Evolutionary conservation across 768 basidiomycete species (phyloP).

Genomic region (Phaeotremella skinneri): DNA sequence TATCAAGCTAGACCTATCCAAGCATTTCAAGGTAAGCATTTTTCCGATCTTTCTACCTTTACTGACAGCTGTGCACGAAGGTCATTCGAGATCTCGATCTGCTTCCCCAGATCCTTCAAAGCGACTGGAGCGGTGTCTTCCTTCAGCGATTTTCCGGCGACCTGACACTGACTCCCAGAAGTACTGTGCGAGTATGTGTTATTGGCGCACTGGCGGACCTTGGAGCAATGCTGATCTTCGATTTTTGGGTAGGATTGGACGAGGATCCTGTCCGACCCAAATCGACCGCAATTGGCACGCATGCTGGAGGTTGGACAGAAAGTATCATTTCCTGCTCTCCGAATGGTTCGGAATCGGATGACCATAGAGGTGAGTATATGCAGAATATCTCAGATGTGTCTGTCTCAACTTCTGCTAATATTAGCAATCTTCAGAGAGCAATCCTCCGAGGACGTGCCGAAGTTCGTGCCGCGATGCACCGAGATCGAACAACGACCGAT

Average conservation of each 20-base stretch:
- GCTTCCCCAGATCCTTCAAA: constrained; percentile 85
- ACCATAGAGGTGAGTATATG: constrained; percentile 44
- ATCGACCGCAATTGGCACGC: constrained; percentile 70
- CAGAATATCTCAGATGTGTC: too few relatives aligned
- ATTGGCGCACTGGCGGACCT: constrained; percentile 10
- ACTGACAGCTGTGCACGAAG: constrained; percentile 47
- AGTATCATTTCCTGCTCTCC: constrained; percentile 96
- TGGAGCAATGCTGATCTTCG: constrained; percentile 7
- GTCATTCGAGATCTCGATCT: constrained; percentile 95
- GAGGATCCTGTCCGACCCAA: constrained; percentile 77
- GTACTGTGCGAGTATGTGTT: constrained; percentile 64
- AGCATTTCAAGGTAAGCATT: constrained; percentile 76
- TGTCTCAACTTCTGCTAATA: neutral
- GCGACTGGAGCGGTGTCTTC: constrained; percentile 96
- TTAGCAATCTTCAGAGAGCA: constrained; percentile 61
- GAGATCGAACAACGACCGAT: constrained; percentile 50
- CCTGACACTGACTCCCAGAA: constrained; percentile 57
- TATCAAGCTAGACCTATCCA: constrained; percentile 90
- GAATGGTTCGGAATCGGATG: constrained; percentile 87
- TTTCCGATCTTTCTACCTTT: neutral
- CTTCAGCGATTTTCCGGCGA: constrained; percentile 77
- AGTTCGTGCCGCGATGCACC: constrained; percentile 60
- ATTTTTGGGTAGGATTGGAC: constrained; percentile 67
- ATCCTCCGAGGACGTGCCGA: constrained; percentile 74
- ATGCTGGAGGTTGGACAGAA: constrained; percentile 84